phyloP scores from a whole-genome alignment of 2,329 filamentous ascomycete genomes.

The Pseudocercospora vitis region DNA sequence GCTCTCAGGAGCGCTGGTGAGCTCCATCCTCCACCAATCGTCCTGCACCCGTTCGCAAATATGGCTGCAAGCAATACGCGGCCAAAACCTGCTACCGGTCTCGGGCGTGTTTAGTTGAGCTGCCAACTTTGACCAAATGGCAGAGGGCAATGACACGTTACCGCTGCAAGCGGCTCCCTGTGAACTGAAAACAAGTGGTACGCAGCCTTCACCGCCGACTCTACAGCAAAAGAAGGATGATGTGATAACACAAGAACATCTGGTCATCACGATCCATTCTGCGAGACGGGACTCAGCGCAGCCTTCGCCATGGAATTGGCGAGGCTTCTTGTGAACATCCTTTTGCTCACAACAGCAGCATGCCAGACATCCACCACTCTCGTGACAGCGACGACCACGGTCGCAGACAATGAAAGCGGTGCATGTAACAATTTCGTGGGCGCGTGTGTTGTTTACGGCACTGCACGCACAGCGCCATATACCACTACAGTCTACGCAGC shows the following conservation, averaged over 20 bases:
- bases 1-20: no score
- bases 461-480: conserved; percentile 7
- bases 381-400: conserved; percentile 19
- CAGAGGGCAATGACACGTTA: neutral
- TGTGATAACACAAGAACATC: neutral
- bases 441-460: conserved; percentile 21
- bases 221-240: neutral
- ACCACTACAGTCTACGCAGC: conserved; percentile 18
- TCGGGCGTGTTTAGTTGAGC: neutral
- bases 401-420: conserved; percentile 11
- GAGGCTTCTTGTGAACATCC: neutral
- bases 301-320: neutral
- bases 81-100: neutral
- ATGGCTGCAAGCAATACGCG: neutral
- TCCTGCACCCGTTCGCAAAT: neutral
- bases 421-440: conserved; percentile 21
- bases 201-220: neutral
- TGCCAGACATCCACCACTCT: conserved; percentile 18
- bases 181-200: neutral
- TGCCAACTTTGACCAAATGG: conserved; percentile 3
- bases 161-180: neutral
- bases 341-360: neutral
- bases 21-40: conserved; percentile 3
- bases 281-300: neutral
- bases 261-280: neutral